A percentile compares a stretch with the other conserved stretches of the same genome.
Conservation (phyloP, 305 asterid species). For the Fraxinus platypoda region DNA sequence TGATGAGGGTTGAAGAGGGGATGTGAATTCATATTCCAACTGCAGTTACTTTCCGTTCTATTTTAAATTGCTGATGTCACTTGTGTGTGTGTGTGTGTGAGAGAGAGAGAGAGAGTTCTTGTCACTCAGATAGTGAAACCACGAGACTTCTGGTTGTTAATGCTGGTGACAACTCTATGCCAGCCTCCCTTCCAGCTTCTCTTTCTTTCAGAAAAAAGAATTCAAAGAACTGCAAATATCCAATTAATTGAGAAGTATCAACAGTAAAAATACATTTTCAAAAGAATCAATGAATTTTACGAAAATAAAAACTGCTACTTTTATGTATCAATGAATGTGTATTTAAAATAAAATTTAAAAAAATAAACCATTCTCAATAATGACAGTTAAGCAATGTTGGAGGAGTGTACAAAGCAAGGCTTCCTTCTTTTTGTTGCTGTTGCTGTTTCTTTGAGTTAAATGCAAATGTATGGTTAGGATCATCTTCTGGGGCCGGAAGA, state of each 20-base stretch:
- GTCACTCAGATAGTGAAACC: not conserved
- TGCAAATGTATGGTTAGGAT: conserved; percentile 31
- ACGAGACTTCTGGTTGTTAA: not conserved
- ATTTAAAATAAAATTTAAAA: not conserved
- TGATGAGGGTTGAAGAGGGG: not conserved
- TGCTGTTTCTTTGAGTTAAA: conserved; percentile 29
- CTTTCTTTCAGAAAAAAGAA: not conserved
- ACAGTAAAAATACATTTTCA: not conserved
- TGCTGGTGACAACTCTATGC: conserved; percentile 20
- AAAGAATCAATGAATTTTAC: conserved; percentile 13
- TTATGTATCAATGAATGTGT: conserved; percentile 23
- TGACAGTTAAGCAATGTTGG: conserved; percentile 61
- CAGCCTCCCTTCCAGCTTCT: not conserved
- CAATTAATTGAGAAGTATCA: not conserved
- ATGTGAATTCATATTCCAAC: not conserved
- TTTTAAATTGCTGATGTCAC: not conserved
- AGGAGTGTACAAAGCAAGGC: conserved; percentile 36
- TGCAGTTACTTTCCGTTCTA: not conserved
- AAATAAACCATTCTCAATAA: conserved; percentile 32
- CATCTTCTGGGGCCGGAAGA: conserved; percentile 69
- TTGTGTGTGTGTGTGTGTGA: not conserved
- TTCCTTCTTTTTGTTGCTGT: conserved; percentile 31
- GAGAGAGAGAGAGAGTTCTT: conserved; percentile 6
- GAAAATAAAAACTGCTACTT: not conserved
- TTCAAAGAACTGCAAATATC: not conserved